Evolutionary conservation across 139 green algal genomes (phyloP).

Genomic region (Chlamydomonas eustigma): DNA sequence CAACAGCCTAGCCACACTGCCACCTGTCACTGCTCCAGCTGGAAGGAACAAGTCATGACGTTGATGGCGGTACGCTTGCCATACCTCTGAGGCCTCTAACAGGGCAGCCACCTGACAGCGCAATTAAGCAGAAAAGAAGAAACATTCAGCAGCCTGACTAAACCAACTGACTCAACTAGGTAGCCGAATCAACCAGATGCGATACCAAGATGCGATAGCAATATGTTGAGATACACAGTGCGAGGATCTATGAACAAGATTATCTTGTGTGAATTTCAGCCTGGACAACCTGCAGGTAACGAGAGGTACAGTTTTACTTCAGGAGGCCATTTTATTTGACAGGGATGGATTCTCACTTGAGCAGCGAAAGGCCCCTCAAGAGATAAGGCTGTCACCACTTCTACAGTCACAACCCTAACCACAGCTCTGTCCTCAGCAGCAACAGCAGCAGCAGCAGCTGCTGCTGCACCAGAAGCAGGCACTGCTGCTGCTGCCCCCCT

Average conservation of each 20-base stretch:
- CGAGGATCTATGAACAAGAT: background rate
- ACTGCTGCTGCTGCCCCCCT: constrained; percentile 1
- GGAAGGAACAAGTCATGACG: constrained; percentile 87
- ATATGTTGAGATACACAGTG: background rate
- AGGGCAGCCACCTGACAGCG: constrained; percentile 32
- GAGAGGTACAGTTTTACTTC: background rate
- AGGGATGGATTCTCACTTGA: constrained; percentile 4
- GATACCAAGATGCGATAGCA: background rate
- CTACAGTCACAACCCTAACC: constrained; percentile 69
- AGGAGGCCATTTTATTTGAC: background rate
- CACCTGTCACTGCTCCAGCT: constrained; percentile 34
- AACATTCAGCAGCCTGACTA: background rate
- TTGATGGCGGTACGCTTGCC: constrained; percentile 69
- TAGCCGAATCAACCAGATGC: background rate
- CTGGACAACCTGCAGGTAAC: background rate
- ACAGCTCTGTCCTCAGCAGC: constrained; percentile 18
- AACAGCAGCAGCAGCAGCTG: background rate
- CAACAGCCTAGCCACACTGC: constrained; percentile 68
- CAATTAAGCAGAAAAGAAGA: background rate
- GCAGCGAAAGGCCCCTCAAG: constrained; percentile 39
- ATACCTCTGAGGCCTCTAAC: constrained; percentile 63
- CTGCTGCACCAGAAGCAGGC: constrained; percentile 14
- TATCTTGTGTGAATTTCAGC: background rate
- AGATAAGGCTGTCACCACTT: constrained; percentile 70
- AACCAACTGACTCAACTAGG: background rate